Evolutionary conservation across 1,139 yeast genomes (phyloP), one percentile per base, ranked within the genome.

Genomic region (Protomyces arabidopsidicola): DNA sequence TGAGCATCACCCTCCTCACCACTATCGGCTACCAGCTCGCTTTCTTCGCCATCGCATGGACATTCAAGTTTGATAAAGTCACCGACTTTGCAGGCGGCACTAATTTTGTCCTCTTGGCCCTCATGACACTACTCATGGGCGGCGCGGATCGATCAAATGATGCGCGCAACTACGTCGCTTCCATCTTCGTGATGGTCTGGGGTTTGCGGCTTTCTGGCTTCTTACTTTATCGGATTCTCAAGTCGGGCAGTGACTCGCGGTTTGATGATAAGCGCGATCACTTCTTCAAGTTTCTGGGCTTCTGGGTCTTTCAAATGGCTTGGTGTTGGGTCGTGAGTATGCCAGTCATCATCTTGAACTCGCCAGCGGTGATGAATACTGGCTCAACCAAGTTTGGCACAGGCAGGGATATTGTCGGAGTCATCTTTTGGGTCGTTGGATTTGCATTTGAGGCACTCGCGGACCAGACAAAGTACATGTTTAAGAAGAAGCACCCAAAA

Each of bases 11-110:
- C 14, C 48, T 58, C 14, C 56, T 58, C 34, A 51, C 53, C 45
- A 58, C 62, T 3, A 52, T 58, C 42, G 62, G 62, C 14, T 58
- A 58, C 36, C 62, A 58, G n/a, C 48, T 58, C 12, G 42, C 45
- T 31, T 58, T 58, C 53, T 58, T 58, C 54, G 55, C 62, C 14
- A 39, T 58, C 56, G 62, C 62, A 52, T 58, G 62, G 62, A 58
- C 62, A 4, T 58, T 58, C 56, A 58, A 58, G 36, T 58, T 58
- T 24, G 62, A 58, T 53, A 58, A 58, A 45, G 62, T 58, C 24
- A 58, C 62, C 2, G 62, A 58, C 35, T 58, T 58, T 24, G 62
- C 62, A n/a, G 62, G 62, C 31, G 62, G 62, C 22, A 58, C 62
- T 56, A 58, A 58, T 42, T 58, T 58, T 24, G 53, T 58, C 52